Base-by-base conservation (phyloP, 768 basidiomycete genomes). In the Hygrocybe coccinea region DNA sequence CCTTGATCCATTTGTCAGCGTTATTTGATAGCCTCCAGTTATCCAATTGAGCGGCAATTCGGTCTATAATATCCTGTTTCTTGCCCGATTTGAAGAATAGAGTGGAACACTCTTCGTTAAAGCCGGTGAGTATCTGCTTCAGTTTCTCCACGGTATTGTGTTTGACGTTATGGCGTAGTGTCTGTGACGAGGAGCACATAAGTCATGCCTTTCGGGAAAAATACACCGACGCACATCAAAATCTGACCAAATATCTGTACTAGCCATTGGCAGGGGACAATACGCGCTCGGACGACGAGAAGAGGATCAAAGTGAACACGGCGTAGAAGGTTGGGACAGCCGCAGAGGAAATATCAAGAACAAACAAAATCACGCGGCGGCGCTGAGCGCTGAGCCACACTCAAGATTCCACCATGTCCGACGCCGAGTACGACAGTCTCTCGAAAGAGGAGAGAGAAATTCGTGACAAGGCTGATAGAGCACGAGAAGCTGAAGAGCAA, bases 61-160 rank as follows among this genome's bases (percentile, higher is more conserved):
- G 79, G 67, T 91, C 87, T 65, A 91, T 90, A 46, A 92, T 79
- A 34, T 92, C 91, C 62, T 90, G 87, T 66, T 93, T 93, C 74
- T 88, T 91, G 24, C 91, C 91, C 10, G 87, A 78, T 69, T 89
- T 90, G 52, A 80, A 75, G 25, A 91, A 74, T 61, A 79, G 77
- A 3, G 82, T 80, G 52, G 73, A 72, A 65, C 89, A 91, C 67
- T 90, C 85, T 36, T 89, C 87, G 73, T 90, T 91, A 61, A 92
- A 76, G 22, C 85, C 86, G 37, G 76, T 69, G 55, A 93, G 75
- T 62, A 93, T 89, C 66, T 87, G 85, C 69, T 93, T 92, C 60
- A 93, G 81, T 70, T 77, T 84, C 69, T 91, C 90, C 59, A 93
- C 91, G 6, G 89, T 93, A 71, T 91, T 87, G 67, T 76, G 77